phyloP scores from a whole-genome alignment of 805 yeast genomes.

The Nakazawaea ernobii region DNA sequence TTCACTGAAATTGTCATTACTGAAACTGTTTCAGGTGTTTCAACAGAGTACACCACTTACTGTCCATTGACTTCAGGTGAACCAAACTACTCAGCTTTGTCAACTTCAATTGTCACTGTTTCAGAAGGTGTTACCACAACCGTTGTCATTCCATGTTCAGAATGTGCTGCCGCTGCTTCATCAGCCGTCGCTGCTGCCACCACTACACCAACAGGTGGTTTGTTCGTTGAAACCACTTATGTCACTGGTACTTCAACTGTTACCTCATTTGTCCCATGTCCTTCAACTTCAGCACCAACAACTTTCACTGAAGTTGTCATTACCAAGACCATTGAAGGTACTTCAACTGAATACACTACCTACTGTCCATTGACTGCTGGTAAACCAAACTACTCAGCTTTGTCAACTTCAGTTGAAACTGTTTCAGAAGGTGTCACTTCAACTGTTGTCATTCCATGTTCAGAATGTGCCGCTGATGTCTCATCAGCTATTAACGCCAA shows the following conservation, averaged over 20 bases:
- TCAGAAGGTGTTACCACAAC: slow-evolving; percentile 11
- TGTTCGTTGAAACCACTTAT: slow-evolving; percentile 8
- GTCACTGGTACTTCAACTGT: slow-evolving; percentile 10
- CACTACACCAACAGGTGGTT: slow-evolving; percentile 6
- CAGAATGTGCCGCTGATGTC: slow-evolving; percentile 9
- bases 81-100: slow-evolving; percentile 8
- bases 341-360: slow-evolving; percentile 17
- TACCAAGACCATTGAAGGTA: slow-evolving; percentile 12
- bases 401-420: slow-evolving; percentile 8
- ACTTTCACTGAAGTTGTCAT: slow-evolving; percentile 9
- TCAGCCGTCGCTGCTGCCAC: slow-evolving; percentile 4
- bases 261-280: slow-evolving; percentile 8
- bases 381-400: slow-evolving; percentile 8
- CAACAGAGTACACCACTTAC: slow-evolving; percentile 19
- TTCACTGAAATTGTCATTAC: slow-evolving; percentile 11
- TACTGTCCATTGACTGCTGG: slow-evolving; percentile 16
- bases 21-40: slow-evolving; percentile 11
- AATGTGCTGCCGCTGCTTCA: slow-evolving; percentile 10
- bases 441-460: slow-evolving; percentile 8
- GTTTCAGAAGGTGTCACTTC: slow-evolving; percentile 10
- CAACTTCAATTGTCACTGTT: slow-evolving; percentile 9
- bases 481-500: slow-evolving; percentile 7
- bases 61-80: slow-evolving; percentile 14
- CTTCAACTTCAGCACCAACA: slow-evolving; percentile 14
- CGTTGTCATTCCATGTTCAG: slow-evolving; percentile 5